phyloP scores from a whole-genome alignment of 2,329 filamentous ascomycete species.

The Pseudodiploospora longispora region DNA sequence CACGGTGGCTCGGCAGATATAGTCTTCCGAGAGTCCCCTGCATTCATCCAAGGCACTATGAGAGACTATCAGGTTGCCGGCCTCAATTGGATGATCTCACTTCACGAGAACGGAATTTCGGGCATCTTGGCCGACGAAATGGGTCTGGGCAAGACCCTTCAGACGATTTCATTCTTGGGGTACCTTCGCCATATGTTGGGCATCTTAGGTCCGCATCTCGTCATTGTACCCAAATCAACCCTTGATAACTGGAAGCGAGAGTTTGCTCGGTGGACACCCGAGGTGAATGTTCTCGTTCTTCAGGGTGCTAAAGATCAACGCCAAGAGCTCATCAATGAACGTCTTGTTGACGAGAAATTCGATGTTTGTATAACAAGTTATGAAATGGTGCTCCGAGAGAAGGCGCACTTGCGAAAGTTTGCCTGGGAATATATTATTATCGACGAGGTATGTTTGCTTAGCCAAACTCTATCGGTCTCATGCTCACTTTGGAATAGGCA shows the following conservation, averaged over 20 bases:
- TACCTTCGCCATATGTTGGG: conserved; percentile 87
- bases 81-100: conserved; percentile 93
- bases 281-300: conserved; percentile 86
- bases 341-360: conserved; percentile 88
- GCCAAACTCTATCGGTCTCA: neutral
- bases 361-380: conserved; percentile 98
- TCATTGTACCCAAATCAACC: conserved; percentile 92
- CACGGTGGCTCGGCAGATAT: conserved; percentile 78
- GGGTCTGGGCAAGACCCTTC: conserved; percentile 94
- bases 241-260: conserved; percentile 98
- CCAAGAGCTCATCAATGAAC: conserved; percentile 77
- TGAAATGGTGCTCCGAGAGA: conserved; percentile 96
- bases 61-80: conserved; percentile 94
- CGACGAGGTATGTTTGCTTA: conserved; percentile 52
- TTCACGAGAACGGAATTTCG: conserved; percentile 98
- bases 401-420: conserved; percentile 91
- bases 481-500: conserved; percentile 33
- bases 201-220: conserved; percentile 83
- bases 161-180: conserved; percentile 94
- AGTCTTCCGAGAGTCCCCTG: conserved; percentile 86
- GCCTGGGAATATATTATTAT: conserved; percentile 99
- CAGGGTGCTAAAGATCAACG: conserved; percentile 95
- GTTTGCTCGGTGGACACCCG: conserved; percentile 88
- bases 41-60: conserved; percentile 84
- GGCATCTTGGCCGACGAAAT: conserved; percentile 98